phyloP scores from a whole-genome alignment of 768 basidiomycete species.

The Xerocomus potaroensis region DNA sequence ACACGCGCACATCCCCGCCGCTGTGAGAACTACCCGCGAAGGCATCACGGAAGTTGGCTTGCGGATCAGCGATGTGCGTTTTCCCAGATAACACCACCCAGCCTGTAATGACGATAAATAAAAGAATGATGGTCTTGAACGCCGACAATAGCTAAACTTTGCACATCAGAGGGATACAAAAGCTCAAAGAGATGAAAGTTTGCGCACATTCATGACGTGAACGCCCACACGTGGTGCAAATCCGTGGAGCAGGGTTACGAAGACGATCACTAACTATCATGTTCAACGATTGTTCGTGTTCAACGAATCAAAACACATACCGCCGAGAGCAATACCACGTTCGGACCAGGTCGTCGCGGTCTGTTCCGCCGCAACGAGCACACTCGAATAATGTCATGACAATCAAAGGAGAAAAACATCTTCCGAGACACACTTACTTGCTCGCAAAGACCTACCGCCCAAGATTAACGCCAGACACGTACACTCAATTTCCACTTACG shows the following conservation, averaged over 20 bases:
- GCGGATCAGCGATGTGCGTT: constrained; percentile 53
- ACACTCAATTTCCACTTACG: constrained; percentile 30
- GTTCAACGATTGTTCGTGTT: neutral
- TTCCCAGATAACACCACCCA: constrained; percentile 58
- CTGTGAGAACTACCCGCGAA: constrained; percentile 54
- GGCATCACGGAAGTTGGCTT: constrained; percentile 52
- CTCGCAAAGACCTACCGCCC: constrained; percentile 30
- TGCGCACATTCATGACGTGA: constrained; percentile 46
- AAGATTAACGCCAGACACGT: neutral
- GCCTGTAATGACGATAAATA: constrained; percentile 53
- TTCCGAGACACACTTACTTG: constrained; percentile 24
- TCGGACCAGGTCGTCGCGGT: constrained; percentile 43
- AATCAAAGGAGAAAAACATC: fast-evolving
- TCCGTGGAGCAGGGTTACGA: constrained; percentile 23
- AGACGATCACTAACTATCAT: neutral
- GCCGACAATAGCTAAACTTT: constrained; percentile 37
- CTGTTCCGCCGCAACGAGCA: constrained; percentile 43
- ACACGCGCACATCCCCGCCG: constrained; percentile 41
- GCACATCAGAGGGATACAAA: constrained; percentile 9
- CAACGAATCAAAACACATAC: neutral
- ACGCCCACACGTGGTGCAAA: constrained; percentile 46
- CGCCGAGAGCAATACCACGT: constrained; percentile 49
- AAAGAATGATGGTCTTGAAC: constrained; percentile 51
- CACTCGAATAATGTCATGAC: constrained; percentile 29
- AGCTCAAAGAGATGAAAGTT: neutral